These are phyloP conservation scores for Umbelopsis sp. DNA, from an alignment of 371 early-diverging fungal species.

Conservation along the genomic window DNA sequence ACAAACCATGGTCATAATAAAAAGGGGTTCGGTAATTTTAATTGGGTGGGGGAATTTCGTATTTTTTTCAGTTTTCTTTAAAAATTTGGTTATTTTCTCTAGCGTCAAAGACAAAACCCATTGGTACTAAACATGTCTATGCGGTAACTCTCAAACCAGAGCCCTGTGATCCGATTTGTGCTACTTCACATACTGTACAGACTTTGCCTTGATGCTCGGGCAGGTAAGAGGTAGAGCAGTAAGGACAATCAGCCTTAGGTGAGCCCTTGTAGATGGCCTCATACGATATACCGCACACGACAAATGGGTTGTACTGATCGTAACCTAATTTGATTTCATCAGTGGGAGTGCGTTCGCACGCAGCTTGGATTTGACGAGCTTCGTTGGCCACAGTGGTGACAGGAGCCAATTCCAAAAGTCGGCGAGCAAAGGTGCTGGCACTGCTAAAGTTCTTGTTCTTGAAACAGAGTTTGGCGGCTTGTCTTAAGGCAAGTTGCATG, in stretches of 20 bases:
- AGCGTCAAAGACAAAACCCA: too few species aligned
- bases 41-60: too few species aligned
- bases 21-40: too few species aligned
- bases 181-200: conserved; percentile 86
- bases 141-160: conserved; percentile 49
- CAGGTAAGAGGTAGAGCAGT: conserved; percentile 86
- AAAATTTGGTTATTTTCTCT: too few species aligned
- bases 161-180: conserved; percentile 60
- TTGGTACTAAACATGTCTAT: conserved; percentile 20
- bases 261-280: conserved; percentile 89
- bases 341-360: conserved; percentile 77
- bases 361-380: conserved; percentile 81
- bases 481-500: conserved; percentile 77
- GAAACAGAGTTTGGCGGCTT: conserved; percentile 83
- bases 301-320: conserved; percentile 93
- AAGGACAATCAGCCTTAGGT: conserved; percentile 78
- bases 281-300: conserved; percentile 77
- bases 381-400: conserved; percentile 73
- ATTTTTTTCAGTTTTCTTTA: too few species aligned
- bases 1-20: too few species aligned
- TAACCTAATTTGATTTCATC: conserved; percentile 87
- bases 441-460: conserved; percentile 82
- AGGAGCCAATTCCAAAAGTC: conserved; percentile 88
- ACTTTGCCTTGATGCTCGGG: conserved; percentile 77
- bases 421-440: conserved; percentile 82